Evolutionary conservation across 2,329 filamentous ascomycete genomes (phyloP).

Genomic region (Claviceps maximensis): DNA sequence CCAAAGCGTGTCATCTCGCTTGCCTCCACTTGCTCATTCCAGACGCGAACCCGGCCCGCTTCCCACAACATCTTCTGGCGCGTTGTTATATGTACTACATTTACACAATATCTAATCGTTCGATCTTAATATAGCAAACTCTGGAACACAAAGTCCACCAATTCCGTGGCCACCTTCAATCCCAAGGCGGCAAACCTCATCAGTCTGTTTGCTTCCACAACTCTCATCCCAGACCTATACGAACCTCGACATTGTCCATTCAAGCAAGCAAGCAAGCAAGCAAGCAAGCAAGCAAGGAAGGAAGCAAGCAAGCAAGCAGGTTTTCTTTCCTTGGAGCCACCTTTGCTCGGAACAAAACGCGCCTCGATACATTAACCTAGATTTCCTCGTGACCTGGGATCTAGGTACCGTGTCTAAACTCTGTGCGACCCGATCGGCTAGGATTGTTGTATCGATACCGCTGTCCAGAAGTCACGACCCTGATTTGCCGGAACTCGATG

Average conservation of each 20-base stretch:
- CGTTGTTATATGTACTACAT: not conserved
- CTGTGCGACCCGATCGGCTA: constrained; percentile 8
- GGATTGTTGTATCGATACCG: not conserved
- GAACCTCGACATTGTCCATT: not conserved
- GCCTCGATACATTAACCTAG: not conserved
- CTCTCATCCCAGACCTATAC: too few species aligned
- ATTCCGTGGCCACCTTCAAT: not conserved
- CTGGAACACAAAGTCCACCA: constrained; percentile 1
- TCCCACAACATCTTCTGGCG: constrained; percentile 10
- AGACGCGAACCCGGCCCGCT: constrained; percentile 8
- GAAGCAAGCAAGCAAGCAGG: too few species aligned
- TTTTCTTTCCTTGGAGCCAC: not conserved
- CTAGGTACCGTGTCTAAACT: not conserved
- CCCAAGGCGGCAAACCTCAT: not conserved
- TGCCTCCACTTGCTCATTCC: constrained; percentile 11
- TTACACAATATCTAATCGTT: constrained; percentile 5
- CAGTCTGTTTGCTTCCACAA: not conserved
- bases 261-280: too few species aligned
- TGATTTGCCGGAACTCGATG: constrained; percentile 15
- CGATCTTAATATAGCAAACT: constrained; percentile 2
- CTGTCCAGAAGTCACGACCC: not conserved
- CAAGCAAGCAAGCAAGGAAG: too few species aligned
- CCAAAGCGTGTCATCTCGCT: constrained; percentile 7
- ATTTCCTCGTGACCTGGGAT: not conserved
- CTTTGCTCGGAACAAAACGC: not conserved